Base-by-base conservation (phyloP, 768 basidiomycete species). In the Leccinum subtestaceum region DNA sequence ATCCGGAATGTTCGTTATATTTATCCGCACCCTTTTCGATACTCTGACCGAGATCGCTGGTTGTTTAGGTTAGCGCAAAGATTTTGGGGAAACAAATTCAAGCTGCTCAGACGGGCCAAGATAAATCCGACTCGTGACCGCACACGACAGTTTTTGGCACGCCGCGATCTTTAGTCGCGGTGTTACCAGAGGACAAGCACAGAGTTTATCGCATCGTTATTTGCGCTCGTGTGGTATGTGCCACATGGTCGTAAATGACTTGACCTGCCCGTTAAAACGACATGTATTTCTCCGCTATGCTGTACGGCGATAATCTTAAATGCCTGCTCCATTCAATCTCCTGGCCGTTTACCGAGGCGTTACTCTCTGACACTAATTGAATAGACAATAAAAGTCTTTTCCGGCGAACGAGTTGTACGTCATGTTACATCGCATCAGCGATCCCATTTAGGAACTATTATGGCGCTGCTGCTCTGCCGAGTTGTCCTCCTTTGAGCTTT, bases 21-120 rank as follows among this genome's bases (percentile, higher is more conserved):
- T 40, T 49, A 57, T 57, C 59, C 53, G 62, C 36, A 59, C 34
- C 63, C 61, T 64, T 63, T 65, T 62, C 59, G 36, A 56, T 51
- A n/a, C 40, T 56, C 43, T 62, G 49, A 63, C 56, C 25, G 50
- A 57, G 58, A 59, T 53, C 45, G 25, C 55, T 45, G 63, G 60
- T 61, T 65, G 62, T 62, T 60, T 67, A 92, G 91, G 86, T 93
- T 61, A 83, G 89, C 70, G 90, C 90, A 60, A 93, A 90, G 74
- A 87, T 92, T 59, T 71, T 91, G 48, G 86, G 86, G 10, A 78
- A 85, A 71, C 79, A 77, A 63, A 70, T 87, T 73, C 75, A 78
- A 63, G 73, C 74, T 38, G 60, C 60, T 48, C 67, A 72, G 55
- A 57, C 50, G 3, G 57, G 21, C 19, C n/a, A 76, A 65, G 74